Base-by-base conservation (phyloP, 116 monocot genomes). In the Iris pallida region DNA sequence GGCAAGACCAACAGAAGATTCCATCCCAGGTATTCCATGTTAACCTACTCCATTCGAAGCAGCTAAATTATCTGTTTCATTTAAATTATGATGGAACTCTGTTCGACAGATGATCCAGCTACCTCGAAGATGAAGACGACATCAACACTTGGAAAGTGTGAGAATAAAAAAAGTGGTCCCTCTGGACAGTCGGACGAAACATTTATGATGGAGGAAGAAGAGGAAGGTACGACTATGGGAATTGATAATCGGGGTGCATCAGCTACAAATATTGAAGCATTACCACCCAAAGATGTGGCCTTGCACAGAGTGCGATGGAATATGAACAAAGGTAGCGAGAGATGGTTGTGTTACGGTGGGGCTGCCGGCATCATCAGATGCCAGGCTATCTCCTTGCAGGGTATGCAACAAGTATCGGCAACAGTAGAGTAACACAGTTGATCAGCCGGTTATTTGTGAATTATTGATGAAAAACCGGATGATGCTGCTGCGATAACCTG, bases 301-400 rank as follows among this genome's bases (percentile, higher is more conserved):
- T 65, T 92, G 76, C 88, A 92, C 63, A 78, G 66, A 71, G 79
- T 92, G 14, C 83, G 92, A 68, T 92, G 92, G 88, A 92, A 88
- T 75, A 85, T 75, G 71, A 92, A 88, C 45, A 69, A 63, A 70
- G 88, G 88, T 7, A 81, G 92, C 44, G 81, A 76, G 64, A 83
- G 80, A 63, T 88, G 88, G 92, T 75, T 88, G 41, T 88, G 85
- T 53, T 88, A 80, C 76, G 92, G 88, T 45, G 88, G 92, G 52
- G 82, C 92, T 58, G 82, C 85, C 2, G 92, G 95, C 7, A 82
- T 95, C 49, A 61, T 90, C 53, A 78, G 88, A 47, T 90, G 89
- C 57, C 90, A 90, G 79, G 67, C 42, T 48, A 43, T 71, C 14
- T 62, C 52, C 7, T 20, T 41, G 5, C 5, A 2, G 57, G 49